Base-by-base conservation (phyloP, 129 eudicot species). In the Centaurea solstitialis region DNA sequence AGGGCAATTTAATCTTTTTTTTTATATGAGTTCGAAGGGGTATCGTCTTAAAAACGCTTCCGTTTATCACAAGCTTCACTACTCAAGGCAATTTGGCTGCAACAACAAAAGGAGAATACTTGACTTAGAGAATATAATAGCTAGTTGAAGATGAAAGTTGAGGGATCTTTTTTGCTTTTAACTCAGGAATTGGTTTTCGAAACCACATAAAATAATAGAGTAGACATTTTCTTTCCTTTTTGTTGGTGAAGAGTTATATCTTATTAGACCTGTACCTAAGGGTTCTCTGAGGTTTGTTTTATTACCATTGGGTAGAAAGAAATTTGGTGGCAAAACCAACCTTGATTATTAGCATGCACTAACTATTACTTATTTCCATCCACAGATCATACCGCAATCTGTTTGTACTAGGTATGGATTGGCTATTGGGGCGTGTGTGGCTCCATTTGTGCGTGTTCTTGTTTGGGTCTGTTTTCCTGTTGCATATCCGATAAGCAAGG, bases 401-500 rank as follows among this genome's bases (percentile, higher is more conserved):
- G 91, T 92, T 72, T 94, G 98, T 84, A 82, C 97, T 45, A 85
- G 98, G 66, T 82, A 94, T 79, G 98, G 98, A 53, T 83, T 94
- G 80, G 93, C 97, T 67, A 92, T 94, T 41, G 98, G 98, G 37
- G 97, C 97, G 12, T 76, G 86, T 47, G 91, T 94, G 21, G 79
- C 93, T 62, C 97, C 97, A 24, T 30, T 92, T 61, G 98, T 94
- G 41, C 97, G 91, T 17, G 75, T 90, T 80, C 98, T 94, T 81
- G 97, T 94, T 80, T 92, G 90, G 81, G 47, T 92, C 43, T 94
- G 98, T 77, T 94, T 83, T 86, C 98, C 98, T 75, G 85, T 94
- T 85, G 97, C 98, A 18, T 94, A 87, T 87, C 98, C 98, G 9
- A 94, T 94, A 81, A 90, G 98, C 93, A 94, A 94, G 98, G 97